These are phyloP conservation scores for Fusarium humuli DNA, from an alignment of 2,329 filamentous ascomycete genomes.

Conservation along the genomic window DNA sequence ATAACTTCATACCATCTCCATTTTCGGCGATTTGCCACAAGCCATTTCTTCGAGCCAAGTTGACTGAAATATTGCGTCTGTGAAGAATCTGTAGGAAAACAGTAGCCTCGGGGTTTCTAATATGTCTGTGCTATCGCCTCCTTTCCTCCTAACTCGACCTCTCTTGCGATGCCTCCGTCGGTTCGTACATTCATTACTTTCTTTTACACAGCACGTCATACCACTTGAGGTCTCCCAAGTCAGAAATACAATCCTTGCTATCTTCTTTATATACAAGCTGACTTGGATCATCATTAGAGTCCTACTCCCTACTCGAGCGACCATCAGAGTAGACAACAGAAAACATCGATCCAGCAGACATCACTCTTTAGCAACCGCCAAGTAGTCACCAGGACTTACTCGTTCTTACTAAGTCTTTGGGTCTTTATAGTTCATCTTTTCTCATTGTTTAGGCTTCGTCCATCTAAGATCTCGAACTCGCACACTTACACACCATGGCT, in stretches of 20 bases:
- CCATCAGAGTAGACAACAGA: too few relatives aligned
- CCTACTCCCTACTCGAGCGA: not conserved
- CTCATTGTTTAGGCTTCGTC: not conserved
- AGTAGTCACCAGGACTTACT: not conserved
- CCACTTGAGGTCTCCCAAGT: not conserved
- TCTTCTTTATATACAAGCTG: not conserved
- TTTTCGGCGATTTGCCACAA: slow-evolving; percentile 32
- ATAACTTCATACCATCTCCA: slow-evolving; percentile 11
- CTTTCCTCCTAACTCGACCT: not conserved
- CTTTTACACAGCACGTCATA: not conserved
- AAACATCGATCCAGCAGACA: not conserved
- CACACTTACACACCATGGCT: slow-evolving; percentile 16
- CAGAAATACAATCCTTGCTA: not conserved
- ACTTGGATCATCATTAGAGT: not conserved
- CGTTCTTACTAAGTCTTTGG: not conserved
- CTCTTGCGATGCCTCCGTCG: not conserved
- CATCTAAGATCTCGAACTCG: not conserved
- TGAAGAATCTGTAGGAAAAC: not conserved
- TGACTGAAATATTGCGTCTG: not conserved
- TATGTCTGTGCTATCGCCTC: slow-evolving; percentile 13
- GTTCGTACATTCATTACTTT: not conserved
- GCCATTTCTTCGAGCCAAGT: not conserved
- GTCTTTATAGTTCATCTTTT: not conserved
- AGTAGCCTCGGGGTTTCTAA: not conserved
- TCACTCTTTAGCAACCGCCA: not conserved